phyloP scores from a whole-genome alignment of 495 filamentous ascomycete species.

The Astrothelium macrocarpum region DNA sequence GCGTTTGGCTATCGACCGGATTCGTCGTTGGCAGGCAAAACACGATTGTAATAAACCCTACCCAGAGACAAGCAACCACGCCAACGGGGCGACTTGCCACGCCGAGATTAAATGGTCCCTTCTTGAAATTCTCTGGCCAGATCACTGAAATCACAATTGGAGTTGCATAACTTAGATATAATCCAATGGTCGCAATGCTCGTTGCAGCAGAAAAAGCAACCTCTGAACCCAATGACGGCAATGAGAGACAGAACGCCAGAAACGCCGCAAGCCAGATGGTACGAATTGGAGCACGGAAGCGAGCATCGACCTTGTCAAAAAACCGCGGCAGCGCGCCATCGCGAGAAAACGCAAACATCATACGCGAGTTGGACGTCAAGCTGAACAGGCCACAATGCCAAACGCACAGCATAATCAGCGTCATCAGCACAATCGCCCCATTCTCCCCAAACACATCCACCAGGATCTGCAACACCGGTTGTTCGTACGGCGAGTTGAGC shows the following conservation, averaged over 20 bases:
- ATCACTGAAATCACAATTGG: slow-evolving; percentile 51
- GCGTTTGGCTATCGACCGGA: slow-evolving; percentile 47
- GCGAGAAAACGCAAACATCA: slow-evolving; percentile 54
- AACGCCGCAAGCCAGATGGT: slow-evolving; percentile 50
- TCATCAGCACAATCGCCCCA: slow-evolving; percentile 47
- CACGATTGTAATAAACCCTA: slow-evolving; percentile 46
- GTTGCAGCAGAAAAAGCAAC: slow-evolving; percentile 56
- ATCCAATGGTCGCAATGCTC: slow-evolving; percentile 53
- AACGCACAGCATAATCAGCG: slow-evolving; percentile 49
- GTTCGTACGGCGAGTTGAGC: slow-evolving; percentile 33
- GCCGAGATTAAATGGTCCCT: slow-evolving; percentile 50
- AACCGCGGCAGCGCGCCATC: slow-evolving; percentile 39
- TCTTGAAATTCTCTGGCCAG: slow-evolving; percentile 29
- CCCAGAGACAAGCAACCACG: slow-evolving; percentile 43
- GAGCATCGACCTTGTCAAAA: slow-evolving; percentile 35
- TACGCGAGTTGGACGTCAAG: slow-evolving; percentile 51
- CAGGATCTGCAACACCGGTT: slow-evolving; percentile 50
- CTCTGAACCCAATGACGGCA: slow-evolving; percentile 49
- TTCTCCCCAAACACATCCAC: slow-evolving; percentile 46
- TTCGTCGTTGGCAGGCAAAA: slow-evolving; percentile 56
- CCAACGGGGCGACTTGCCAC: slow-evolving; percentile 45
- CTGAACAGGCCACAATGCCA: slow-evolving; percentile 53
- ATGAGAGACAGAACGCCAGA: slow-evolving; percentile 48
- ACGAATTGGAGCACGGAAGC: slow-evolving; percentile 42
- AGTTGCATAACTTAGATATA: slow-evolving; percentile 56